These are phyloP conservation scores for Fagus crenata DNA, from an alignment of 306 rosid genomes.

Conservation along the genomic window DNA sequence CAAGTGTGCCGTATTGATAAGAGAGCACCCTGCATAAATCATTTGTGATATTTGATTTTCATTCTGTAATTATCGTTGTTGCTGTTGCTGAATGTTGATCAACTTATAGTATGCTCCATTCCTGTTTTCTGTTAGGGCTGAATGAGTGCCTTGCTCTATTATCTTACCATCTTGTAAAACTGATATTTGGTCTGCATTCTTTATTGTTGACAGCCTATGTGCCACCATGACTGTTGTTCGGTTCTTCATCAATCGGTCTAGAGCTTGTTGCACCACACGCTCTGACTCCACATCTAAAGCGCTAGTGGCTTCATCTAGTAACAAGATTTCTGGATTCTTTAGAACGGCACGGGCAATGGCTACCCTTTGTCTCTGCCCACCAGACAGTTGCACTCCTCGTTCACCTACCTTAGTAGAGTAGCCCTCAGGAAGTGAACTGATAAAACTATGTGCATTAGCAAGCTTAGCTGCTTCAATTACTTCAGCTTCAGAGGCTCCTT, in stretches of 20 bases:
- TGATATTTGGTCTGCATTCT: constrained; percentile 86
- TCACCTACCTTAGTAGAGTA: constrained; percentile 93
- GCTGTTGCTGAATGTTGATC: constrained; percentile 80
- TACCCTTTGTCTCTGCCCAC: constrained; percentile 87
- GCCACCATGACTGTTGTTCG: constrained; percentile 92
- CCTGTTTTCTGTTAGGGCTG: constrained; percentile 64
- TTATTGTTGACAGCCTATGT: constrained; percentile 84
- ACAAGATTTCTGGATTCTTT: constrained; percentile 79
- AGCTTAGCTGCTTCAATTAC: constrained; percentile 88
- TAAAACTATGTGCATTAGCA: constrained; percentile 82
- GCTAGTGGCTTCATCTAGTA: constrained; percentile 88
- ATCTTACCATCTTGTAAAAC: constrained; percentile 88
- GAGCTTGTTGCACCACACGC: constrained; percentile 79
- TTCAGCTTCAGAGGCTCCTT: constrained; percentile 83
- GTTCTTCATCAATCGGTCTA: constrained; percentile 78
- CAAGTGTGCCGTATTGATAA: constrained; percentile 9
- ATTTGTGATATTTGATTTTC: constrained; percentile 29
- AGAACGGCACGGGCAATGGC: constrained; percentile 91
- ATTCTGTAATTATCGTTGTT: constrained; percentile 39
- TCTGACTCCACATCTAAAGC: constrained; percentile 91
- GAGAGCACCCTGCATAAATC: constrained; percentile 10
- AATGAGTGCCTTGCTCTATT: constrained; percentile 86
- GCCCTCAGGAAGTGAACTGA: constrained; percentile 90
- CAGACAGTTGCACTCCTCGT: constrained; percentile 89
- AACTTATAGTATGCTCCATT: constrained; percentile 81